Conservation (phyloP, 2,329 filamentous ascomycete genomes). For the Pseudogymnoascus sp. region DNA sequence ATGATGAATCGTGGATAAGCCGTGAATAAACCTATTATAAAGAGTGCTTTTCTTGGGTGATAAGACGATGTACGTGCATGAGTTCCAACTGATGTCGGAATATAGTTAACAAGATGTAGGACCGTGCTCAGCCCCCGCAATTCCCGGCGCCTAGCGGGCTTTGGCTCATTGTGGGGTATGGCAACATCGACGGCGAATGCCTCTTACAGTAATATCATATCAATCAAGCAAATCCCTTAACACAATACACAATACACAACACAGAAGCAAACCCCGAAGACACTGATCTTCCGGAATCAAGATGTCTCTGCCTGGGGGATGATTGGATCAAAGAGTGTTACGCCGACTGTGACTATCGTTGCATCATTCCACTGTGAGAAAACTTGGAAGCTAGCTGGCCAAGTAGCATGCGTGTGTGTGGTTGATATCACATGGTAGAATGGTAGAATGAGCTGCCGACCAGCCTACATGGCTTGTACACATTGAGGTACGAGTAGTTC, state of each 20-base stretch:
- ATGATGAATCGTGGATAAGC: neutral
- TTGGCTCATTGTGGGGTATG: constrained; percentile 3
- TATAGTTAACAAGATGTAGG: neutral
- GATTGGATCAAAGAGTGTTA: neutral
- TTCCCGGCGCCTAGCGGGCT: neutral
- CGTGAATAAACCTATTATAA: neutral
- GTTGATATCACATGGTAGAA: neutral
- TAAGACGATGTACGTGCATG: neutral
- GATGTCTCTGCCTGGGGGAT: constrained; percentile 1
- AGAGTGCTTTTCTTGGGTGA: neutral
- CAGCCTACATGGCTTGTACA: neutral
- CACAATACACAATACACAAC: neutral
- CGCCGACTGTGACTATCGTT: neutral
- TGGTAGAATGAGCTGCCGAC: neutral
- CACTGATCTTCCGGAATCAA: neutral
- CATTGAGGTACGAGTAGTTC: neutral
- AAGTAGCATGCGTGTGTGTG: neutral
- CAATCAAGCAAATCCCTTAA: neutral
- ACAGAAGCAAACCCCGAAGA: neutral
- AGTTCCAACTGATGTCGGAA: neutral
- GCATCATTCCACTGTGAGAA: neutral
- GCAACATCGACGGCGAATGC: constrained; percentile 7
- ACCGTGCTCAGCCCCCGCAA: neutral
- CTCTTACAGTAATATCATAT: no score
- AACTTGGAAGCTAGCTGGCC: neutral